Evolutionary conservation across 2,329 filamentous ascomycete genomes (phyloP).

Genomic region (Aureobasidium pullulans): DNA sequence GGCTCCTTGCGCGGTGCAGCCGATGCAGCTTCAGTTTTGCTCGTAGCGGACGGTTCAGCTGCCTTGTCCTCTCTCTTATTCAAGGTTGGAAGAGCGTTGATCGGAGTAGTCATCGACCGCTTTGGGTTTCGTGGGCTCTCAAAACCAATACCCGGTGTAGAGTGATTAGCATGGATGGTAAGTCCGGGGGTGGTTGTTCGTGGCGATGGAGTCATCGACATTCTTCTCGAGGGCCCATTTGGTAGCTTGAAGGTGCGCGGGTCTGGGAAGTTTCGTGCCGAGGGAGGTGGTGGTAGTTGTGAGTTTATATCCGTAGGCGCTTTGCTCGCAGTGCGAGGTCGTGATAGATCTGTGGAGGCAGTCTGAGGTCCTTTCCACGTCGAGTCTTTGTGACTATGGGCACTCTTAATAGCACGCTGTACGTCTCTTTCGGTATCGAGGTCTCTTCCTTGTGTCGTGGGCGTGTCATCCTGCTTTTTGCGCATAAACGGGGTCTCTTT

Average conservation of each 20-base stretch:
- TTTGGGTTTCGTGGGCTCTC: not conserved
- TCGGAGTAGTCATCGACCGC: slow-evolving; percentile 8
- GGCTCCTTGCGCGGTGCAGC: not conserved
- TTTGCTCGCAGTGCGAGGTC: not conserved
- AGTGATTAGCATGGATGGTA: slow-evolving; percentile 4
- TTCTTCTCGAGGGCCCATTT: not conserved
- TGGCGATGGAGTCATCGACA: slow-evolving; percentile 4
- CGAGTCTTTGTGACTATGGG: not conserved
- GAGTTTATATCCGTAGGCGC: not conserved
- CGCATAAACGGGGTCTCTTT: slow-evolving; percentile 15
- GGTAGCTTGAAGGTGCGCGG: not conserved
- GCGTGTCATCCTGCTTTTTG: slow-evolving; percentile 12
- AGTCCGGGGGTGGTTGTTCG: not conserved
- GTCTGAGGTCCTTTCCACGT: not conserved
- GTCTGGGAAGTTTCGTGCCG: not conserved
- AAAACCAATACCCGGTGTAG: not conserved
- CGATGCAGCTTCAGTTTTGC: not conserved
- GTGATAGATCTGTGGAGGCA: not conserved
- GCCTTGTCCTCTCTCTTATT: not conserved
- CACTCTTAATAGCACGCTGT: not conserved
- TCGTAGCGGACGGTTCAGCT: not conserved
- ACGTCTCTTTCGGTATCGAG: not conserved
- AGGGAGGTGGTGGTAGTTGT: not conserved
- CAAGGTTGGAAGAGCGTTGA: not conserved
- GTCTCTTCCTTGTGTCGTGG: not conserved